These are phyloP conservation scores for Saccharomycopsis microspora DNA, from an alignment of 805 yeast genomes.

Conservation along the genomic window DNA sequence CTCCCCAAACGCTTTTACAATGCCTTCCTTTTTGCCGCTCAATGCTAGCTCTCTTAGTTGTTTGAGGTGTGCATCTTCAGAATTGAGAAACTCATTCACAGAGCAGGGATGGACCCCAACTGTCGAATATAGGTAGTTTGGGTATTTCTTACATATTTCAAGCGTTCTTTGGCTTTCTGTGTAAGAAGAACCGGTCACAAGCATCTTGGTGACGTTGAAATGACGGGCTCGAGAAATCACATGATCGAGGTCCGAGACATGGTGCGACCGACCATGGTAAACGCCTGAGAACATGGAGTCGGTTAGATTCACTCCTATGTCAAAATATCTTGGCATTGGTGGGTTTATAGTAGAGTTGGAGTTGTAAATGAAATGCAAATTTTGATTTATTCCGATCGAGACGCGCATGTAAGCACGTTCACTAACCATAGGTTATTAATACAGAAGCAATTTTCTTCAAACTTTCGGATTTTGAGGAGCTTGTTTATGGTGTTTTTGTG, in stretches of 20 bases:
- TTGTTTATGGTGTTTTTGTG: too few species aligned
- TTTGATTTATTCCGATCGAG: too few species aligned
- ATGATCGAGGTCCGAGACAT: conserved; percentile 50
- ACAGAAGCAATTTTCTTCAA: too few species aligned
- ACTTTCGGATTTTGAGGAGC: too few species aligned
- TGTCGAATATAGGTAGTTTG: conserved; percentile 43
- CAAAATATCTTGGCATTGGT: conserved; percentile 21
- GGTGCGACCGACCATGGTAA: conserved; percentile 62
- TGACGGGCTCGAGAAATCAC: conserved; percentile 58
- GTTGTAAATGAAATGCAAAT: too few species aligned
- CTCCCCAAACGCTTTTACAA: conserved; percentile 84
- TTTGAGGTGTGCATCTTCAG: conserved; percentile 25
- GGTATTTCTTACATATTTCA: conserved; percentile 34
- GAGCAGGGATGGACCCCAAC: conserved; percentile 96
- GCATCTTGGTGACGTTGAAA: conserved; percentile 54
- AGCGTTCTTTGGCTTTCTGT: conserved; percentile 55
- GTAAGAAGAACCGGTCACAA: conserved; percentile 77
- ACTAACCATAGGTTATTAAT: too few species aligned
- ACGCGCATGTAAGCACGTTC: too few species aligned
- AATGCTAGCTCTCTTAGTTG: conserved; percentile 38
- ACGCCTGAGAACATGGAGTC: conserved; percentile 81
- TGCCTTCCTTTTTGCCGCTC: conserved; percentile 35
- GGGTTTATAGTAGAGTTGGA: neutral
- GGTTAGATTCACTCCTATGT: conserved; percentile 67
- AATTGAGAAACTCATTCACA: conserved; percentile 41